Evolutionary conservation across 192 early-diverging fungal genomes (phyloP), one percentile per base, ranked within the genome.

Genomic region (Thoreauomyces humboldtii): DNA sequence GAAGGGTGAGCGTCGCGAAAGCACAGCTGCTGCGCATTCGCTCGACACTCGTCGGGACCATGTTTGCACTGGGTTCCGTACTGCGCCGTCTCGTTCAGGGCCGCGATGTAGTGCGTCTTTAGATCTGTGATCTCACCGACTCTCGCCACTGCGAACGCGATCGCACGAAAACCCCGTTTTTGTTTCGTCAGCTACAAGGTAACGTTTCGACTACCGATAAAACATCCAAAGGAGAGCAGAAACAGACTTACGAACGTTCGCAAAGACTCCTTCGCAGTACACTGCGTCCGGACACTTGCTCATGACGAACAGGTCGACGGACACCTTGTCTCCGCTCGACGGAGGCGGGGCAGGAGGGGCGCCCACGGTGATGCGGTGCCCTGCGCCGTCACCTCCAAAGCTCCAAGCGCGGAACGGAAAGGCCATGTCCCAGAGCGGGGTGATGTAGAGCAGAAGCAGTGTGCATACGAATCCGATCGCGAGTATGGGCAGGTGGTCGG

Each of bases 281-380:
- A 56, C 53, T 19, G 63, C 63, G 43, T 65, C 63, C 7, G 88
- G 88, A 45, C 88, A 89, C 27, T 85, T 77, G 21, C 84, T 85
- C 88, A 89, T 89, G 19, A 89, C 88, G 61, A 88, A 88, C 45
- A 89, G 71, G 50, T 86, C 84, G 1, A 88, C 78, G 0, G 54
- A 63, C 24, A 88, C 81, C 35, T 41, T 50, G 31, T 61, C 27
- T 12, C 22, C 31, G 19, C 4, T 14, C 50, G 5, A 7, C 4
- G 4, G 19, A 2, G 44, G 44, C 44, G 44, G 11, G 38, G 38
- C n/a, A 6, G n/a, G 2, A 6, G n/a, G 44, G 25, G 44, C 44
- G 12, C 14, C 4, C 19, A 17, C 44, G 2, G 44, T 6, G 12
- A 46, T 17, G 25, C 12, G 44, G 44, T n/a, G n/a, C n/a, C n/a